These are phyloP conservation scores for Kwoniella sp. DNA, from an alignment of 768 basidiomycete species.

Conservation along the genomic window DNA sequence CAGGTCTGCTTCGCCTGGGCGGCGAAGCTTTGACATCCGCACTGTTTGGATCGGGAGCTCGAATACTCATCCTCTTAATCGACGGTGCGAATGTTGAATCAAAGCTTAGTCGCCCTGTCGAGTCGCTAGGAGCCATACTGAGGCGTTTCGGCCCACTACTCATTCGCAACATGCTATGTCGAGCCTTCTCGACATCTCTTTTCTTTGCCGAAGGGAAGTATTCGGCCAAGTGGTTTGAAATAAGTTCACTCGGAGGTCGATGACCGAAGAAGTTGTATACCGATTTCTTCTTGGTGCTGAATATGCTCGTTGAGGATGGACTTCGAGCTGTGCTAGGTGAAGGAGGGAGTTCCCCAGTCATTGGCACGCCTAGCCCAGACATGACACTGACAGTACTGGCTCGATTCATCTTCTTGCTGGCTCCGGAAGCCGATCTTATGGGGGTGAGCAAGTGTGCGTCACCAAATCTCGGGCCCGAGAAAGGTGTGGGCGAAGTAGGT, in stretches of 20 bases:
- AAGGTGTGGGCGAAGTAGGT: constrained; percentile 57
- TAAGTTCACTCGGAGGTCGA: constrained; percentile 94
- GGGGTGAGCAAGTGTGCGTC: constrained; percentile 44
- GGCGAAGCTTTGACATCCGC: constrained; percentile 29
- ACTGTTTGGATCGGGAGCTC: constrained; percentile 5
- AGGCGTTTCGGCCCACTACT: constrained; percentile 49
- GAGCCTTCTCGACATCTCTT: constrained; percentile 81
- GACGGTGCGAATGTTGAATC: constrained; percentile 17
- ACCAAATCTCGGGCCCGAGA: constrained; percentile 47
- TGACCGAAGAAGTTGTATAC: constrained; percentile 90
- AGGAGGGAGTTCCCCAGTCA: constrained; percentile 64
- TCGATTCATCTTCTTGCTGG: constrained; percentile 71
- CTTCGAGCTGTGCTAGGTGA: constrained; percentile 60
- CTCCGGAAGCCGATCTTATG: constrained; percentile 18
- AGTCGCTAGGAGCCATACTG: constrained; percentile 36
- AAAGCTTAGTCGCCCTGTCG: constrained; percentile 15
- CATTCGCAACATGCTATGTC: constrained; percentile 81
- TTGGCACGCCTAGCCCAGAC: constrained; percentile 85
- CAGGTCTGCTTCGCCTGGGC: constrained; percentile 29
- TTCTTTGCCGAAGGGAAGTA: constrained; percentile 95
- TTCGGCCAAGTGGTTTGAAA: constrained; percentile 88
- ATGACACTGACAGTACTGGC: constrained; percentile 94
- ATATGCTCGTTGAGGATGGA: constrained; percentile 55
- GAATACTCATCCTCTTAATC: constrained; percentile 13
- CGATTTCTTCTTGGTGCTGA: constrained; percentile 51